Conservation (phyloP, 2,329 filamentous ascomycete genomes). For the Colletotrichum paranaense region DNA sequence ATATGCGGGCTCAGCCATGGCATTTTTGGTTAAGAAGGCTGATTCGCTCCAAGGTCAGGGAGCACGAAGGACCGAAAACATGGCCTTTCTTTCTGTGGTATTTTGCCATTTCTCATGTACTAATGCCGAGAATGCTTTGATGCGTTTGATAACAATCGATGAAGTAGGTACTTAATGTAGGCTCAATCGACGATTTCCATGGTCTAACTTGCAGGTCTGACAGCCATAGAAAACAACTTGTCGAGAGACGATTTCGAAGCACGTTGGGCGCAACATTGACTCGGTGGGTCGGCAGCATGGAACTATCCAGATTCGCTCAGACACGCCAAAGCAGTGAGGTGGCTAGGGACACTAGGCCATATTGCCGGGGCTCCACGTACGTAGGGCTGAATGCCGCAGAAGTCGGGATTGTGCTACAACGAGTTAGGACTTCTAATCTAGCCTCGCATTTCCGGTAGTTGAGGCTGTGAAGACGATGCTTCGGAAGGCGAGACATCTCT, state of each 20-base stretch:
- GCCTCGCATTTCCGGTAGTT: neutral
- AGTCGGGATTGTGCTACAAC: neutral
- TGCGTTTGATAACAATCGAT: too few relatives aligned
- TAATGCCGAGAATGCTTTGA: neutral
- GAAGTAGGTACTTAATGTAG: too few relatives aligned
- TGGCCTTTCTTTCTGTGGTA: neutral
- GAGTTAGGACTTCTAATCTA: neutral
- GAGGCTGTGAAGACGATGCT: neutral
- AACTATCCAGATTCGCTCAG: neutral
- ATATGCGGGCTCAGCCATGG: constrained; percentile 2
- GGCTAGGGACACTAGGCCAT: too few relatives aligned
- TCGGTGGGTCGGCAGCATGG: too few relatives aligned
- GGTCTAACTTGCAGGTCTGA: too few relatives aligned
- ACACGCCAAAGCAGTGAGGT: neutral
- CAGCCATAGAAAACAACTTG: neutral
- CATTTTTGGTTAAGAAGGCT: neutral
- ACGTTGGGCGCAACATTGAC: too few relatives aligned
- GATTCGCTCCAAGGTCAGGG: neutral
- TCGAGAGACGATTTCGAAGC: neutral
- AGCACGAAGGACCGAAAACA: neutral
- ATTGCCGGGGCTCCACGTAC: neutral
- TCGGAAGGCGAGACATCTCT: neutral
- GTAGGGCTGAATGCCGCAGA: neutral
- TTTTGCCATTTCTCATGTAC: neutral
- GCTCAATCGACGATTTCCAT: too few relatives aligned